A percentile compares a stretch with the other conserved stretches of the same genome.
These are phyloP conservation scores for Fraxinus paxiana DNA, from an alignment of 305 asterid genomes.

Conservation along the genomic window DNA sequence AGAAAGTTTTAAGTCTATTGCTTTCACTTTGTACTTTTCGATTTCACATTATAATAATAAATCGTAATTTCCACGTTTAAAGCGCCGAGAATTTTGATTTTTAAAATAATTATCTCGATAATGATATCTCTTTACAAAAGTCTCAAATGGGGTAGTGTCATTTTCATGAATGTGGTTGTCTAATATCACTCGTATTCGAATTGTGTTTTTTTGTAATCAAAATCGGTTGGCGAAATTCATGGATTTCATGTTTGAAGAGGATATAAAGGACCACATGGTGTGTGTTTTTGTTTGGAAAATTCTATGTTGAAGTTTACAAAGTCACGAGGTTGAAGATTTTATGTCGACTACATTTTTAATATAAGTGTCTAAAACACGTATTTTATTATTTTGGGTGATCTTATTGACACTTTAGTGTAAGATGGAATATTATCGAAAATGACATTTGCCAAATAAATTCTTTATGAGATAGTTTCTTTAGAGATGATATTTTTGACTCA, in stretches of 20 bases:
- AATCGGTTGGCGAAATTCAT: slow-evolving; percentile 28
- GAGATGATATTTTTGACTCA: neutral
- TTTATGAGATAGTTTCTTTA: neutral
- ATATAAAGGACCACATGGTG: neutral
- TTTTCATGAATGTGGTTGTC: slow-evolving; percentile 21
- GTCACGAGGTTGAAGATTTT: neutral
- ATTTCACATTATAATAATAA: neutral
- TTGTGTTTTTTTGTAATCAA: slow-evolving; percentile 3
- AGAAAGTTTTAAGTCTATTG: neutral
- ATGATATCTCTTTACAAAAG: slow-evolving; percentile 7
- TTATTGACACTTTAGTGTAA: neutral
- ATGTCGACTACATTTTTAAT: too few relatives aligned
- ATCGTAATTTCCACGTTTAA: neutral
- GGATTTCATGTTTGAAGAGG: slow-evolving; percentile 21
- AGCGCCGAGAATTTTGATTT: neutral
- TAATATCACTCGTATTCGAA: neutral
- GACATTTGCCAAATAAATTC: slow-evolving; percentile 34
- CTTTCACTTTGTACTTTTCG: neutral
- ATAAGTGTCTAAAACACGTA: neutral
- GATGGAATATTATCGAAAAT: neutral
- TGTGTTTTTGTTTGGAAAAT: neutral
- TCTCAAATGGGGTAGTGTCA: slow-evolving; percentile 28
- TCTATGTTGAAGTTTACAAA: neutral
- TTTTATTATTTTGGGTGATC: neutral
- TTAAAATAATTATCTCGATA: neutral